A percentile compares a stretch with the other conserved stretches of the same genome.
Conservation (phyloP, 805 yeast genomes). For the Wickerhamomyces mucosus region DNA sequence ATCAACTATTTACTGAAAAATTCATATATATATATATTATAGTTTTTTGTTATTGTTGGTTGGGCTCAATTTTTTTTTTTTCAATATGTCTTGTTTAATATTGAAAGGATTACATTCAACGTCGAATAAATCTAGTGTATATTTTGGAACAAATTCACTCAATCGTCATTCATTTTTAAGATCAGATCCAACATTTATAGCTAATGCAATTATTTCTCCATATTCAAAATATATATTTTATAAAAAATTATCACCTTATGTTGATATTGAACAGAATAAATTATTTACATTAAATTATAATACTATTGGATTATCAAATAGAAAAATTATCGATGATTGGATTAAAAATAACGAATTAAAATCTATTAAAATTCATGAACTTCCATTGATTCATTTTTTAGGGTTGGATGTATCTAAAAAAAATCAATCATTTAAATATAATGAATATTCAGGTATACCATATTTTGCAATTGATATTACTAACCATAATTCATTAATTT, state of each 20-base stretch:
- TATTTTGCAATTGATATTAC: conserved; percentile 54
- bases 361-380: conserved; percentile 2
- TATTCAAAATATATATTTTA: conserved; percentile 33
- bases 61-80: no score
- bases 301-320: conserved; percentile 8
- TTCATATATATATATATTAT: no score
- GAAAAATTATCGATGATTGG: conserved; percentile 17
- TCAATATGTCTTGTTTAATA: no score
- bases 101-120: no score
- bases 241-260: conserved; percentile 23
- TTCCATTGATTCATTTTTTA: conserved; percentile 24
- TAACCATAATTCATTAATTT: conserved; percentile 11
- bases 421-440: conserved; percentile 32
- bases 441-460: conserved; percentile 52
- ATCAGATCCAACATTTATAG: conserved; percentile 38
- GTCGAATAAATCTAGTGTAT: no score
- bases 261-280: conserved; percentile 6
- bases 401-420: conserved; percentile 32
- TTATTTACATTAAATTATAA: conserved; percentile 9
- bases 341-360: conserved; percentile 7
- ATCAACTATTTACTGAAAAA: no score
- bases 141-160: conserved; percentile 40
- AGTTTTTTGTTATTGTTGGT: no score
- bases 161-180: conserved; percentile 51
- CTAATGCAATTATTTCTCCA: conserved; percentile 31